Percentiles rank a stretch among this genome's conserved stretches.
phyloP scores from a whole-genome alignment of 2,329 filamentous ascomycete genomes.

The Pseudocercospora ulei region DNA sequence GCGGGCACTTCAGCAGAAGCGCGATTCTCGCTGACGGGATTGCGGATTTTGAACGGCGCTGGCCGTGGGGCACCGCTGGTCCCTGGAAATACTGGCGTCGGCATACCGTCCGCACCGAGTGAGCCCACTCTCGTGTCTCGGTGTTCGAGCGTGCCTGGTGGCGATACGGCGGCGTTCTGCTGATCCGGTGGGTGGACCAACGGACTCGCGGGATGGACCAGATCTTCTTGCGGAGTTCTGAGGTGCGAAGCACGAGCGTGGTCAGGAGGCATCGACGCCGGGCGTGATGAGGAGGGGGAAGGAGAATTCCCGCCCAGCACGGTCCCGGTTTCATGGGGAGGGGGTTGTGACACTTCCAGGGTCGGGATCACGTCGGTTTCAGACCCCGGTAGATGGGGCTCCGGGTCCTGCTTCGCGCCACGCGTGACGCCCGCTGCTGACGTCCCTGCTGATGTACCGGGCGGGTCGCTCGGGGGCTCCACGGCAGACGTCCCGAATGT shows the following conservation, averaged over 20 bases:
- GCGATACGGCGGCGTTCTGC: slow-evolving; percentile 8
- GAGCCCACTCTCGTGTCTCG: slow-evolving; percentile 25
- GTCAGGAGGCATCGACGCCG: slow-evolving; percentile 18
- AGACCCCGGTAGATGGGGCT: slow-evolving; percentile 3
- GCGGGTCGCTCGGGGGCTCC: slow-evolving; percentile 9
- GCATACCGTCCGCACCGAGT: slow-evolving; percentile 30
- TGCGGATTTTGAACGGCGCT: slow-evolving; percentile 27
- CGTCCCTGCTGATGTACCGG: slow-evolving; percentile 2
- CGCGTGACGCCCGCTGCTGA: slow-evolving; percentile 1
- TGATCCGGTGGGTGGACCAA: slow-evolving; percentile 5
- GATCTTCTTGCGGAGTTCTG: slow-evolving; percentile 17
- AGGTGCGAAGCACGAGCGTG: slow-evolving; percentile 12
- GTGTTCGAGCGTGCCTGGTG: slow-evolving; percentile 17
- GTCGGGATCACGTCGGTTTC: slow-evolving; percentile 17
- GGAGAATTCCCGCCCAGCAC: slow-evolving; percentile 7
- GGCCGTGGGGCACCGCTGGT: slow-evolving; percentile 11
- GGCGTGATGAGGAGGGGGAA: slow-evolving; percentile 14
- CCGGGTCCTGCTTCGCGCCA: slow-evolving; percentile 7
- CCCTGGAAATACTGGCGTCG: slow-evolving; percentile 23
- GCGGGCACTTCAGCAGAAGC: slow-evolving; percentile 9
- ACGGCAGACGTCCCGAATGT: slow-evolving; percentile 1
- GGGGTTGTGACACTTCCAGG: slow-evolving; percentile 12
- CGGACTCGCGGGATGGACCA: slow-evolving; percentile 18
- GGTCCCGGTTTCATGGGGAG: slow-evolving; percentile 11
- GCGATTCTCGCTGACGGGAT: slow-evolving; percentile 26